Evolutionary conservation across 768 basidiomycete species (phyloP), one percentile per base, ranked within the genome.

Genomic region (Naganishia antarctica): DNA sequence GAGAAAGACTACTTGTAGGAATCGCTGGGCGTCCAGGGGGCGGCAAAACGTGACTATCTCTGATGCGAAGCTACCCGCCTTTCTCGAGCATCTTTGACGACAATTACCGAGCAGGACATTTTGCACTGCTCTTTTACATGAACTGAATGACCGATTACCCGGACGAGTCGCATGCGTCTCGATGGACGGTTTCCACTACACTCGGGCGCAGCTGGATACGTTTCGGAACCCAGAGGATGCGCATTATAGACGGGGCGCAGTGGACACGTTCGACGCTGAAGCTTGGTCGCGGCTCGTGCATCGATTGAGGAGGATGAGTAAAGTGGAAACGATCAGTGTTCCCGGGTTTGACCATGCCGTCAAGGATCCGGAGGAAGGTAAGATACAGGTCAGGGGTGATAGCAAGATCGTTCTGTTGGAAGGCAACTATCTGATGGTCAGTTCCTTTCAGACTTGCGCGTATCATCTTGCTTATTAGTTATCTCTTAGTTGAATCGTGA

Each of bases 171-270:
- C 68, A 74, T 67, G 90, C 45, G 83, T 96, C 11, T 84, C 88
- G 7, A 80, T 91, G 41, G 93, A 97, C 73, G 93, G 94, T 12
- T 98, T 91, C 91, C 93, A 98, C 75, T 81, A 88, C 65, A 83
- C 88, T 18, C 84, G 90, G 25, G 83, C 84, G 4, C 85, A 89
- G 68, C 83, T 98, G 28, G 89, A 89, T 70, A 72, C 79, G 23
- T 83, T 92, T 73, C 84, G 85, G 15, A 85, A 96, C 74, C 87
- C 91, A 0, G 80, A 82, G 59, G 82, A 85, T 43, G 91, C 92
- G 0, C 85, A 87, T 16, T 18, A 28, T 34, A 59, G 69, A 62
- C 63, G 70, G 57, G 93, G 93, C 2, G 86, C 82, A 15, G 88
- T 91, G 69, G 94, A 91, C 88, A 96, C 92, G 1, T 97, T 97